phyloP scores from a whole-genome alignment of 306 rosid genomes.

The Prunus fruticosa region DNA sequence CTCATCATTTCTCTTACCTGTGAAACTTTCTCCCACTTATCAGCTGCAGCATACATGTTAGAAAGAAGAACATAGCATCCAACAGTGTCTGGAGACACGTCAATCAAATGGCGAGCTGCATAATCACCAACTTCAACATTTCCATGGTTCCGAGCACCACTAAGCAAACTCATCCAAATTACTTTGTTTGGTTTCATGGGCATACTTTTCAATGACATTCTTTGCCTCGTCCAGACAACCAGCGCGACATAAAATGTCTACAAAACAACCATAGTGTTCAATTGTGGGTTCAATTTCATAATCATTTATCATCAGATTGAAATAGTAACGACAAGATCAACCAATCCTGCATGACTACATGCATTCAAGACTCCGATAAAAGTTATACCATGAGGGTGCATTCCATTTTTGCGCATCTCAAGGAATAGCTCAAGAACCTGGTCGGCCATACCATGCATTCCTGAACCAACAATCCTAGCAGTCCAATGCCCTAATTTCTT shows the following conservation, averaged over 20 bases:
- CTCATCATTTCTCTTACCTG: slow-evolving; percentile 54
- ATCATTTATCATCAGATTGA: slow-evolving; percentile 43
- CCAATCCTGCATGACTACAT: slow-evolving; percentile 61
- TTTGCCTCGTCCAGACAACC: slow-evolving; percentile 57
- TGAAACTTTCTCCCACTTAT: slow-evolving; percentile 51
- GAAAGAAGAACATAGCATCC: slow-evolving; percentile 54
- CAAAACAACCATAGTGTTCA: slow-evolving; percentile 60
- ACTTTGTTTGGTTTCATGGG: slow-evolving; percentile 52
- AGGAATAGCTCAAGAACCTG: slow-evolving; percentile 44
- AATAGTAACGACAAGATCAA: slow-evolving; percentile 36
- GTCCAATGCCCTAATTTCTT: slow-evolving; percentile 67
- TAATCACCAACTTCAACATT: slow-evolving; percentile 42
- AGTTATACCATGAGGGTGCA: slow-evolving; percentile 52
- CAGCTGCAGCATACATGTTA: slow-evolving; percentile 53
- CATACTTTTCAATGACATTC: slow-evolving; percentile 44
- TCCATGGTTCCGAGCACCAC: slow-evolving; percentile 49
- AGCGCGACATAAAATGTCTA: slow-evolving; percentile 58
- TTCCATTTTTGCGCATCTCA: slow-evolving; percentile 41
- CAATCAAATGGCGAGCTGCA: slow-evolving; percentile 48
- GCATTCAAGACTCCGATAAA: slow-evolving; percentile 62
- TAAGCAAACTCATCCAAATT: slow-evolving; percentile 61
- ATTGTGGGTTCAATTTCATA: slow-evolving; percentile 52
- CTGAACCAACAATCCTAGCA: slow-evolving; percentile 50
- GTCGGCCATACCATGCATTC: slow-evolving; percentile 59
- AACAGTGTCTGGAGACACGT: slow-evolving; percentile 37